A percentile compares a stretch with the other conserved stretches of the same genome.
Evolutionary conservation across 176 grass and related monocot genomes (phyloP).

Genomic region (Juncus inflexus): DNA sequence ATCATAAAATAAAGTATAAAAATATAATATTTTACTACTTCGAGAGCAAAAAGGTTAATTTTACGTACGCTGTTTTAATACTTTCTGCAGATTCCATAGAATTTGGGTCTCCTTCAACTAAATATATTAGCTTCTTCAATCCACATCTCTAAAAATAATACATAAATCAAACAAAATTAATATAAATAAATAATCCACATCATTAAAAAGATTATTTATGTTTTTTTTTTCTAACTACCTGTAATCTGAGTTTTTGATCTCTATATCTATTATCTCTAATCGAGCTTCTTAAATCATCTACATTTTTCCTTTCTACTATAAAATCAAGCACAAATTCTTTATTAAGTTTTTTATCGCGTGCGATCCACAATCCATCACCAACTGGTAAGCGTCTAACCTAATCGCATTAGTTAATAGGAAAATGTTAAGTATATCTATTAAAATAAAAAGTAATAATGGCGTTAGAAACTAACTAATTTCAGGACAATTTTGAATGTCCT

Average conservation of each 20-base stretch:
- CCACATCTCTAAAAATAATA: constrained; percentile 61
- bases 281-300: constrained; percentile 60
- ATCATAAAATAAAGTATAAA: constrained; percentile 4
- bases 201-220: too few relatives aligned
- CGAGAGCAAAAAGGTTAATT: constrained; percentile 18
- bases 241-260: constrained; percentile 84
- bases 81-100: constrained; percentile 43
- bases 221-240: constrained; percentile 33
- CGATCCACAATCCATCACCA: constrained; percentile 91
- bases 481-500: too few relatives aligned
- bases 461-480: too few relatives aligned
- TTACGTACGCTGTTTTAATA: constrained; percentile 69
- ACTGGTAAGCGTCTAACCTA: constrained; percentile 71
- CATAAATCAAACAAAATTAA: background rate
- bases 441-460: too few relatives aligned
- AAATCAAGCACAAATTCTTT: constrained; percentile 92
- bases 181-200: too few relatives aligned
- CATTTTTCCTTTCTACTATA: constrained; percentile 86
- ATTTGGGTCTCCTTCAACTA: constrained; percentile 79
- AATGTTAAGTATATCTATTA: too few relatives aligned
- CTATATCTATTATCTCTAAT: constrained; percentile 81
- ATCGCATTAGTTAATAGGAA: background rate
- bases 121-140: constrained; percentile 77
- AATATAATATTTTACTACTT: constrained; percentile 2
- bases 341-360: constrained; percentile 35